phyloP scores from a whole-genome alignment of 768 basidiomycete species.

The Boletus edulis region DNA sequence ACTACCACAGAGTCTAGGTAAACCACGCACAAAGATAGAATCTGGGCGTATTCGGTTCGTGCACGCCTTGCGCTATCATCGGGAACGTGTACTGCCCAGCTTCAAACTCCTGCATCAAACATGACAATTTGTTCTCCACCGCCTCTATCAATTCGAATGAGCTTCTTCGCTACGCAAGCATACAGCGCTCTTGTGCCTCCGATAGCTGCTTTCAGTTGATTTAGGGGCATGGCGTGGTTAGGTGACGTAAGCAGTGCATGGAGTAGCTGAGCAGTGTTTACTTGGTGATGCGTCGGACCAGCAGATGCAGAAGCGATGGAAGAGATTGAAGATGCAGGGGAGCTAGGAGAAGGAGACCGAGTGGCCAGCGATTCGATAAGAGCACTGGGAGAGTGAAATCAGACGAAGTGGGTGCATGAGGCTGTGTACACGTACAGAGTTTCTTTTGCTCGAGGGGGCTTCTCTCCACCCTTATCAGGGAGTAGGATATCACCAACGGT shows the following conservation, averaged over 20 bases:
- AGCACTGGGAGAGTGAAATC: constrained; percentile 35
- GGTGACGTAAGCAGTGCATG: constrained; percentile 55
- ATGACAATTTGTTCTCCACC: constrained; percentile 72
- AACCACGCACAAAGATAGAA: no score
- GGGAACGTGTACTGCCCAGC: background rate
- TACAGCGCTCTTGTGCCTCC: constrained; percentile 65
- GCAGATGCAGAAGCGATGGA: constrained; percentile 37
- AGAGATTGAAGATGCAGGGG: constrained; percentile 59
- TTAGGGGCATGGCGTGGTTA: constrained; percentile 56
- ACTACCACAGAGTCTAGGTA: no score
- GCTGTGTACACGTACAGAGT: constrained; percentile 49
- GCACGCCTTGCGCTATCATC: background rate
- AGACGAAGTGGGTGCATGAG: background rate
- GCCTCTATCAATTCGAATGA: constrained; percentile 74
- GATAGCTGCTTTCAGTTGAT: constrained; percentile 58
- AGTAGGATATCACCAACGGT: constrained; percentile 64
- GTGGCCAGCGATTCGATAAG: constrained; percentile 56
- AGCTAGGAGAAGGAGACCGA: constrained; percentile 49
- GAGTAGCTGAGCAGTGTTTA: constrained; percentile 68
- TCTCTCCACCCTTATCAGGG: constrained; percentile 45
- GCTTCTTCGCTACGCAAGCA: constrained; percentile 76
- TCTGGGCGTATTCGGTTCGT: no score
- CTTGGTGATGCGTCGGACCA: constrained; percentile 62
- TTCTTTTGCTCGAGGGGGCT: constrained; percentile 53
- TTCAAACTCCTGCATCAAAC: constrained; percentile 47